Percentiles rank a stretch among this genome's conserved stretches.
Evolutionary conservation across 768 basidiomycete species (phyloP).

Genomic region (Leucocoprinus birnbaumii): DNA sequence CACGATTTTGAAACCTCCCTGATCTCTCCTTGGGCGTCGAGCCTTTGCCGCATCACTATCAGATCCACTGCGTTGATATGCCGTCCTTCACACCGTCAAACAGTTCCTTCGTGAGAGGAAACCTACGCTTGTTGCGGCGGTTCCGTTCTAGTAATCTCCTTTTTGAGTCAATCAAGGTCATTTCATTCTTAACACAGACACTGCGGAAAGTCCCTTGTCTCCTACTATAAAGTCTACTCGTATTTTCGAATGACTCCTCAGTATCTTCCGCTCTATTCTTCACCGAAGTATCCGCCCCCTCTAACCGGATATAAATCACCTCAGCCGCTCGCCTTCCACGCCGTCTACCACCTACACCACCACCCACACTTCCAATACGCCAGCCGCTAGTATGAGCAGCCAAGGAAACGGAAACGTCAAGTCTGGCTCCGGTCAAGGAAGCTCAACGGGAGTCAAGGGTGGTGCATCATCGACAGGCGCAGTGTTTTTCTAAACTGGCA

Average conservation of each 20-base stretch:
- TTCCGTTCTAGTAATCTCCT: conserved; percentile 27
- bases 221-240: conserved; percentile 26
- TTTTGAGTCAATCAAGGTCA: conserved; percentile 40
- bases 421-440: conserved; percentile 24
- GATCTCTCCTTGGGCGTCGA: conserved; percentile 32
- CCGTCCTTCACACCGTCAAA: conserved; percentile 26
- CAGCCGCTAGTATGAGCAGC: conserved; percentile 29
- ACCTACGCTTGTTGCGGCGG: conserved; percentile 20
- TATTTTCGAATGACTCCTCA: conserved; percentile 28
- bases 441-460: conserved; percentile 43
- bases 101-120: conserved; percentile 21
- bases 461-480: conserved; percentile 50
- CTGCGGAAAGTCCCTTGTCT: conserved; percentile 26
- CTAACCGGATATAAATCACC: conserved; percentile 6
- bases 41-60: conserved; percentile 35
- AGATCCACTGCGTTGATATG: conserved; percentile 27
- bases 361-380: neutral
- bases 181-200: conserved; percentile 28
- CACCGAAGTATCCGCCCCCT: conserved; percentile 7
- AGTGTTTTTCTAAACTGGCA: conserved; percentile 50
- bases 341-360: conserved; percentile 13
- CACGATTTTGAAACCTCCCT: conserved; percentile 28
- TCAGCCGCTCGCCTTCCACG: conserved; percentile 10
- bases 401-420: conserved; percentile 36
- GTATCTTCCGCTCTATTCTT: conserved; percentile 21